phyloP scores from a whole-genome alignment of 2,329 filamentous ascomycete species.

The Emericellopsis cladophorae region DNA sequence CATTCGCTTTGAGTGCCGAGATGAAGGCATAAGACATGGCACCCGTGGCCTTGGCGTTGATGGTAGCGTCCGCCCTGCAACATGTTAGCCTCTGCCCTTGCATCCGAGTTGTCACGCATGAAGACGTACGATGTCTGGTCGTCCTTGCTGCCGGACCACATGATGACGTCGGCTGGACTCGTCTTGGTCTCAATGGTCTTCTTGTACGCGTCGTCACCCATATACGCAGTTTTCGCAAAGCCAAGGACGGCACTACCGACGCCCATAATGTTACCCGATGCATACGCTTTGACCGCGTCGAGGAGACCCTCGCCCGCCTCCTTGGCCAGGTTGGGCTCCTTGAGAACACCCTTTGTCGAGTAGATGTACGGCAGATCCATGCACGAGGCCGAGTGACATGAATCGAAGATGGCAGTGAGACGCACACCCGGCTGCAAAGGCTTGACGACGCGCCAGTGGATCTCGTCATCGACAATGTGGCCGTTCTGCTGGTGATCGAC shows the following conservation, averaged over 20 bases:
- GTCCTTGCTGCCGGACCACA: slow-evolving; percentile 97
- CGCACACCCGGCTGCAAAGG: slow-evolving; percentile 73
- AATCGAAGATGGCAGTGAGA: slow-evolving; percentile 71
- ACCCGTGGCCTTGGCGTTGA: slow-evolving; percentile 78
- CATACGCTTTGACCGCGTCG: slow-evolving; percentile 64
- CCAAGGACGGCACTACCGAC: slow-evolving; percentile 72
- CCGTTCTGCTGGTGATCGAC: slow-evolving; percentile 59
- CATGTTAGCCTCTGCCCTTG: slow-evolving; percentile 7
- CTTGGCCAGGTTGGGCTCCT: slow-evolving; percentile 71
- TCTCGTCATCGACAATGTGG: slow-evolving; percentile 68
- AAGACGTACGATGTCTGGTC: slow-evolving; percentile 63
- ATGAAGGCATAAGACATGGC: slow-evolving; percentile 99
- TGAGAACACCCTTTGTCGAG: slow-evolving; percentile 67
- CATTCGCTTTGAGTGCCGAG: slow-evolving; percentile 77
- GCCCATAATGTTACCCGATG: slow-evolving; percentile 69
- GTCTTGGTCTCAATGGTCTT: slow-evolving; percentile 81
- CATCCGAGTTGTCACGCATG: slow-evolving; percentile 26
- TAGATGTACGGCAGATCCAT: slow-evolving; percentile 71
- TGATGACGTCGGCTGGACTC: slow-evolving; percentile 86
- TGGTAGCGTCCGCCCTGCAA: slow-evolving; percentile 73
- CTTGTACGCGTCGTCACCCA: slow-evolving; percentile 66
- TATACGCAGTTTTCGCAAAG: slow-evolving; percentile 78
- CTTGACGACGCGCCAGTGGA: slow-evolving; percentile 65
- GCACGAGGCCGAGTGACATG: slow-evolving; percentile 67
- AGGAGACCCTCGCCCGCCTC: slow-evolving; percentile 64